Base-by-base conservation (phyloP, 2,329 filamentous ascomycete species). In the Cladophialophora chaetospira region DNA sequence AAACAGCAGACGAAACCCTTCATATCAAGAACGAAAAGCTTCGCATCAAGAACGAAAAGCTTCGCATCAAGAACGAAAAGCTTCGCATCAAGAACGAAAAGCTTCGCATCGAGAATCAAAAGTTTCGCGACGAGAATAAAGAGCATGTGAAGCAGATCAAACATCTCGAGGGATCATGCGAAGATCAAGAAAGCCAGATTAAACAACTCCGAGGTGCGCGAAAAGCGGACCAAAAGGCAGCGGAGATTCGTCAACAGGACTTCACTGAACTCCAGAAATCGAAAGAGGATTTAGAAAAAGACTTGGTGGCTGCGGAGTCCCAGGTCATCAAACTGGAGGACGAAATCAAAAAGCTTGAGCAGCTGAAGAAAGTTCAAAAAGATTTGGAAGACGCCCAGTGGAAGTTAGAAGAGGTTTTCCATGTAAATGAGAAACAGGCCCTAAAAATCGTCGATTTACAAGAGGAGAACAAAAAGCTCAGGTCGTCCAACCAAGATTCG, bases 1-100 rank as follows among this genome's bases (percentile, higher is more conserved):
- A 5, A 8, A 19, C 11, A 13, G 10, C 3, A 5, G 17, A 28
- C 13, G 28, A 43, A 13, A 43, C 29, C 2, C 29, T 28, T n/a
- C 42, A 35, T 3, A 17, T 53, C 28, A 28, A 45, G 40, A 42
- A 25, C 10, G 45, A 44, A 36, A 55, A 49, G 19, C 53, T 55
- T 5, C 35, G 35, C 3, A 8, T 45, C 28, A 28, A 45, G 40
- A 42, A 25, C 10, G 45, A 44, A 36, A 55, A 49, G 19, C 53
- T 55, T 5, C 35, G 35, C 3, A 8, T 45, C 28, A 28, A 45
- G 40, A 42, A 25, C 10, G 45, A 44, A 36, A 55, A 49, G 19
- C 53, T 55, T 5, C 35, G 35, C 3, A 8, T 45, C 28, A 28
- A 45, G 40, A 42, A 25, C 10, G 45, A 44, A 36, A 55, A 49